Conservation (phyloP, 495 filamentous ascomycete genomes). For the Aspergillus mulundensis region DNA sequence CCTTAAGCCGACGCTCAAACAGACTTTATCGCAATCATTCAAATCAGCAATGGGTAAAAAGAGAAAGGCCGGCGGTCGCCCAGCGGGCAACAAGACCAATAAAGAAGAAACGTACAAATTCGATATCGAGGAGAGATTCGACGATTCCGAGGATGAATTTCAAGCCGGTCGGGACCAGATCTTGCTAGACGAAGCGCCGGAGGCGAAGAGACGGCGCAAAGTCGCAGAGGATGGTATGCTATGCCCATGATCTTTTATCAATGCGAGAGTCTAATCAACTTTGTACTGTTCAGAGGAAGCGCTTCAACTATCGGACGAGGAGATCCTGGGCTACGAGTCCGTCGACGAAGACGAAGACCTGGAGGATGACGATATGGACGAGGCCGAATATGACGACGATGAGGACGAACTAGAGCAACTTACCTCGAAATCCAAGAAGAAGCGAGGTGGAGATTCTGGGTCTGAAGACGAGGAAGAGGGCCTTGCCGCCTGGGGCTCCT, state of each 20-base stretch:
- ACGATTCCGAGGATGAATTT: constrained; percentile 91
- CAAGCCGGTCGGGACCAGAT: constrained; percentile 78
- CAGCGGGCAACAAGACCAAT: constrained; percentile 45
- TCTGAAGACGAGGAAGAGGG: constrained; percentile 57
- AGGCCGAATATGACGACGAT: constrained; percentile 39
- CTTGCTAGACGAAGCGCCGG: constrained; percentile 73
- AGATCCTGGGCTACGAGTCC: constrained; percentile 66
- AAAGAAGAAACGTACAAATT: constrained; percentile 35
- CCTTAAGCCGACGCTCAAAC: background rate
- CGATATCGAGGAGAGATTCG: constrained; percentile 73
- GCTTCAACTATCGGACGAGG: constrained; percentile 78
- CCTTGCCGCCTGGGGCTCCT: constrained; percentile 79
- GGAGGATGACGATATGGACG: constrained; percentile 47
- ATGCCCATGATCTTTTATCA: no score
- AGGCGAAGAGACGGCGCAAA: constrained; percentile 69
- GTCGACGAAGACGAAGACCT: constrained; percentile 43
- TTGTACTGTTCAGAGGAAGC: constrained; percentile 44
- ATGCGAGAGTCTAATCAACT: no score
- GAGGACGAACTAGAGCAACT: constrained; percentile 25
- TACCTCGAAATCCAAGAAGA: constrained; percentile 20
- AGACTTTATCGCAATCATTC: background rate
- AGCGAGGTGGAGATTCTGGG: constrained; percentile 20
- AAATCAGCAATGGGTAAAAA: constrained; percentile 67
- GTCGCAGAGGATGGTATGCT: constrained; percentile 57
- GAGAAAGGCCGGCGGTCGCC: constrained; percentile 62